Base-by-base conservation (phyloP, 2,329 filamentous ascomycete species). In the Helotiales sp. region DNA sequence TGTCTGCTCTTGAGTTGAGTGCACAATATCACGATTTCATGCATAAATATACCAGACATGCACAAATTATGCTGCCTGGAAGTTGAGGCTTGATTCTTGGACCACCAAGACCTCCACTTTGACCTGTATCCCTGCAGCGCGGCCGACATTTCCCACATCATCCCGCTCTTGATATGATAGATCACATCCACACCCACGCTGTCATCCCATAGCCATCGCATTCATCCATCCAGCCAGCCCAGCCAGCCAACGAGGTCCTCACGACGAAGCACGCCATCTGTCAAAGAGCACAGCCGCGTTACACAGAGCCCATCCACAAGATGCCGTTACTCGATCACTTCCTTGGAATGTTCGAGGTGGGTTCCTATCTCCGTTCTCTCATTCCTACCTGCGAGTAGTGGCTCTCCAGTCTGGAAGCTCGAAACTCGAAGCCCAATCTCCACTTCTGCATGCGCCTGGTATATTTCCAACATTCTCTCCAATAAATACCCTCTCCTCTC, bases 281-380 rank as follows among this genome's bases (percentile, higher is more conserved):
- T 26, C 30, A 22, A 11, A 57, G 11, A 20, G 20, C 2, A 57
- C 17, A 57, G 54, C 54, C 10, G 22, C 30, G 54, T 57, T 40
- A 57, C 54, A 57, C 30, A 57, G 32, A 57, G 30, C 54, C 30
- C 32, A 40, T 57, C 26, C 13, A 24, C 30, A 40, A 57, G 54
- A 57, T 57, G 52, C 26, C 28, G 30, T 30, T 55, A 32, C 40
- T 40, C n/a, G 26, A 40, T 57, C 20, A 32, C 30, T 40, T 57
- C 30, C 54, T 40, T 37, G 68, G 64, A 40, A 75, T 75, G 73
- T 75, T 75, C 62, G 69, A 75, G 68, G 73, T 75, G 66, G 32
- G 64, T 54, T 24, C 40, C 17, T 34, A 55, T 63, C 17, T 45
- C 20, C 22, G 45, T 55, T 26, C 37, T 61, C 54, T 45, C 57